Evolutionary conservation across 192 early-diverging fungal species (phyloP).

Genomic region (Podila horticola): DNA sequence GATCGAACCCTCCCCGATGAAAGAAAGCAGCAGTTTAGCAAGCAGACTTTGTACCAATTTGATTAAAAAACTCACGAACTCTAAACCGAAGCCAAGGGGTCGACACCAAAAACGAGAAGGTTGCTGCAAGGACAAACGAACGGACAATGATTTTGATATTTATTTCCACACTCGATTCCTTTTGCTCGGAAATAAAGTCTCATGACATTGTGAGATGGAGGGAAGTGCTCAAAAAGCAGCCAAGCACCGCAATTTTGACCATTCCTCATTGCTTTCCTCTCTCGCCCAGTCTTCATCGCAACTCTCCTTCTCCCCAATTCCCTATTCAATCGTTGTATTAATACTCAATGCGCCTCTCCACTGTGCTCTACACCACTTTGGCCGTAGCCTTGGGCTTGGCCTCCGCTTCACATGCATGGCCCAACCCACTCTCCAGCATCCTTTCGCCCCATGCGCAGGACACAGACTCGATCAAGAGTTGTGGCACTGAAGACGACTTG

Average conservation of each 20-base stretch:
- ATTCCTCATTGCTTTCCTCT: not conserved
- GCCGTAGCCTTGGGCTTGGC: slow-evolving; percentile 26
- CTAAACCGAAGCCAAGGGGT: not conserved
- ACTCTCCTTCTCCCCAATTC: not conserved
- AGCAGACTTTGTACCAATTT: no score
- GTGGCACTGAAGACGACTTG: slow-evolving; percentile 19
- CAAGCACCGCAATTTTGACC: not conserved
- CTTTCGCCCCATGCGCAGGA: slow-evolving; percentile 1
- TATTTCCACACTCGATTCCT: not conserved
- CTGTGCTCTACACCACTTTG: slow-evolving; percentile 18
- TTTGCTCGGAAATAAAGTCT: not conserved
- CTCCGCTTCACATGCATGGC: not conserved
- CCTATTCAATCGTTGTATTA: not conserved
- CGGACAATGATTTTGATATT: no score
- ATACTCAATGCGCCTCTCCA: slow-evolving; percentile 22
- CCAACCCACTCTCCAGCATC: not conserved
- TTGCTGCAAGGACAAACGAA: no score
- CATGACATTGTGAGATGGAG: not conserved
- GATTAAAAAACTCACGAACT: not conserved
- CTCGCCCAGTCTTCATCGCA: not conserved
- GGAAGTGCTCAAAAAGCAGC: not conserved
- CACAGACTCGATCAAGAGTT: slow-evolving; percentile 30
- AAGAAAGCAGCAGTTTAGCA: no score
- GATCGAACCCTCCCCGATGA: no score
- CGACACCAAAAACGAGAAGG: no score